These are phyloP conservation scores for Paraconiothyrium brasiliense DNA, from an alignment of 2,329 filamentous ascomycete genomes.

Conservation along the genomic window DNA sequence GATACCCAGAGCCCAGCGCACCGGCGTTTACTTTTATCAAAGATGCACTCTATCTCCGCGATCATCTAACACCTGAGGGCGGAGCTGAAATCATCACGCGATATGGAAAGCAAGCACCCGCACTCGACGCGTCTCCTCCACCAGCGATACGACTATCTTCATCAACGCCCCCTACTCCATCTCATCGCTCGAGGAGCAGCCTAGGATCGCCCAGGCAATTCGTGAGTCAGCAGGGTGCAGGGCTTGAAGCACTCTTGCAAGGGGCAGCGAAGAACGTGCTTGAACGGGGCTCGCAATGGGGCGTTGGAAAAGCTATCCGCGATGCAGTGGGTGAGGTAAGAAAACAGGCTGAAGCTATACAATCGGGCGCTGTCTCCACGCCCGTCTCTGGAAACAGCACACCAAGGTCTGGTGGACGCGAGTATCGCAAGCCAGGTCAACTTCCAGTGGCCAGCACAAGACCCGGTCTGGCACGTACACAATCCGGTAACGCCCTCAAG, in stretches of 20 bases:
- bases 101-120: conserved; percentile 65
- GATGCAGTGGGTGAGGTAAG: conserved; percentile 82
- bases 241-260: conserved; percentile 76
- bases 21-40: conserved; percentile 82
- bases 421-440: conserved; percentile 44
- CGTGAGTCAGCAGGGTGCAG: conserved; percentile 40
- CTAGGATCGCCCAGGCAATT: conserved; percentile 40
- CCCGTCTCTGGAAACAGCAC: conserved; percentile 36
- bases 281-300: conserved; percentile 77
- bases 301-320: conserved; percentile 82
- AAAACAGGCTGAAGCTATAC: conserved; percentile 76
- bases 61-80: conserved; percentile 70
- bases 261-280: conserved; percentile 79
- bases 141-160: conserved; percentile 42
- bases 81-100: conserved; percentile 74
- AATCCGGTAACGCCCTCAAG: conserved; percentile 35
- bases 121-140: conserved; percentile 34
- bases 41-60: conserved; percentile 79
- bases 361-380: conserved; percentile 48
- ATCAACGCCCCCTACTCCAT: conserved; percentile 33
- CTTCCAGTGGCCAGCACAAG: conserved; percentile 22
- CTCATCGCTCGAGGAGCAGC: conserved; percentile 38
- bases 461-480: conserved; percentile 31
- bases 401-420: conserved; percentile 46
- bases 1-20: conserved; percentile 75